phyloP scores from a whole-genome alignment of 305 asterid genomes.

The Fraxinus platypoda region DNA sequence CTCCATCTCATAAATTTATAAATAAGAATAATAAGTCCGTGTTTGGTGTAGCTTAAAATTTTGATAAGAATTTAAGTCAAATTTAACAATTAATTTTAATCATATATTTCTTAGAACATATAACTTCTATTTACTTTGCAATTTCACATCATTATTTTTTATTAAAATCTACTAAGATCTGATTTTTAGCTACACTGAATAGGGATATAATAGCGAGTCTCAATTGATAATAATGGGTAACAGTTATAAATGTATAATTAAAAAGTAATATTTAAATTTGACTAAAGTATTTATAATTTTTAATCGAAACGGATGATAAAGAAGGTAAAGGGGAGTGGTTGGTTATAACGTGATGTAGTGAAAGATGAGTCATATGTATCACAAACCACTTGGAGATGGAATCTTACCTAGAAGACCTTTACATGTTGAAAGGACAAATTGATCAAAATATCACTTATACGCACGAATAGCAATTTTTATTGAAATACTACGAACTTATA shows the following conservation, averaged over 20 bases:
- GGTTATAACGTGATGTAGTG: not conserved
- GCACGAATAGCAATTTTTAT: not conserved
- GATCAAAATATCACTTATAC: not conserved
- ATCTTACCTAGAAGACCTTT: slow-evolving; percentile 21
- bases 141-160: not conserved
- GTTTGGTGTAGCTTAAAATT: not conserved
- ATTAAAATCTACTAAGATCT: no score
- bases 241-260: no score
- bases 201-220: no score
- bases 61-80: not conserved
- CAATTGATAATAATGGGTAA: no score
- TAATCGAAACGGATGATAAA: not conserved
- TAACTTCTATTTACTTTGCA: not conserved
- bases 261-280: no score
- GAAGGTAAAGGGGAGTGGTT: slow-evolving; percentile 12
- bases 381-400: not conserved
- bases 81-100: not conserved
- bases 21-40: not conserved
- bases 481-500: not conserved
- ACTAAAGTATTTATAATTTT: no score
- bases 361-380: slow-evolving; percentile 17
- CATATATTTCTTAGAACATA: no score
- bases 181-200: no score
- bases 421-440: slow-evolving; percentile 7
- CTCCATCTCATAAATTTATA: not conserved